phyloP scores from a whole-genome alignment of 1,284 basidiomycete species.

The Moesziomyces parantarcticus region DNA sequence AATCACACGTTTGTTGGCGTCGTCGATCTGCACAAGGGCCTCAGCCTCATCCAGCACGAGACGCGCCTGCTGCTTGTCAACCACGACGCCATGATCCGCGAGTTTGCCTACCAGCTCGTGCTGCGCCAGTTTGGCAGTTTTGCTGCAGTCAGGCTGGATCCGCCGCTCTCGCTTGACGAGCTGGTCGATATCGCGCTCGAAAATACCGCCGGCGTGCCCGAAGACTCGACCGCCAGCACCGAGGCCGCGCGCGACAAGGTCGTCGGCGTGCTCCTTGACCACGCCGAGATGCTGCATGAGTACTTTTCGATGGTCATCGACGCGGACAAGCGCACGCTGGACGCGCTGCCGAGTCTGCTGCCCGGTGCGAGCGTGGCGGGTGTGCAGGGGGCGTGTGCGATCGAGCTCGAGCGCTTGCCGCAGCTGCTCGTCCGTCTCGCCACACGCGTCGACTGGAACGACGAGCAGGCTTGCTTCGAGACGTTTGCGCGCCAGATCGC shows the following conservation, averaged over 20 bases:
- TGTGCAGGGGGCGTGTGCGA: constrained; percentile 69
- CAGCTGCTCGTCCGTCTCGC: constrained; percentile 62
- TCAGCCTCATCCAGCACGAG: constrained; percentile 86
- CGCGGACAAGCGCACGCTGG: constrained; percentile 75
- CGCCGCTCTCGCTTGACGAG: constrained; percentile 78
- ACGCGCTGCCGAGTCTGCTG: constrained; percentile 82
- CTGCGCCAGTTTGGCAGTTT: constrained; percentile 90
- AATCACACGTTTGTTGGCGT: constrained; percentile 94
- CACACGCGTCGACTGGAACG: constrained; percentile 83
- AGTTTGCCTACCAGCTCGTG: constrained; percentile 93
- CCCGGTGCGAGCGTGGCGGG: constrained; percentile 81
- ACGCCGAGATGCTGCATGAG: constrained; percentile 87
- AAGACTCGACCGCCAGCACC: constrained; percentile 68
- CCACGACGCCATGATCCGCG: constrained; percentile 76
- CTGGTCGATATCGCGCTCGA: constrained; percentile 84
- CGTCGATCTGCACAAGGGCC: constrained; percentile 79
- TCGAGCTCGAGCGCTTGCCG: constrained; percentile 75
- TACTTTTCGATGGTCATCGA: constrained; percentile 80
- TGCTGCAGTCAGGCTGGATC: constrained; percentile 80
- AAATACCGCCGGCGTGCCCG: constrained; percentile 72
- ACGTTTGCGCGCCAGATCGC: constrained; percentile 86
- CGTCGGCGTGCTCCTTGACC: constrained; percentile 67
- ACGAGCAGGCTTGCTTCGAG: constrained; percentile 86
- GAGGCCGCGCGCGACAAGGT: constrained; percentile 55
- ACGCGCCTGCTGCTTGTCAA: constrained; percentile 91